Percentiles rank a stretch among this genome's conserved stretches.
These are phyloP conservation scores for Purpureocillium takamizusanense DNA, from an alignment of 2,329 filamentous ascomycete genomes.

Conservation along the genomic window DNA sequence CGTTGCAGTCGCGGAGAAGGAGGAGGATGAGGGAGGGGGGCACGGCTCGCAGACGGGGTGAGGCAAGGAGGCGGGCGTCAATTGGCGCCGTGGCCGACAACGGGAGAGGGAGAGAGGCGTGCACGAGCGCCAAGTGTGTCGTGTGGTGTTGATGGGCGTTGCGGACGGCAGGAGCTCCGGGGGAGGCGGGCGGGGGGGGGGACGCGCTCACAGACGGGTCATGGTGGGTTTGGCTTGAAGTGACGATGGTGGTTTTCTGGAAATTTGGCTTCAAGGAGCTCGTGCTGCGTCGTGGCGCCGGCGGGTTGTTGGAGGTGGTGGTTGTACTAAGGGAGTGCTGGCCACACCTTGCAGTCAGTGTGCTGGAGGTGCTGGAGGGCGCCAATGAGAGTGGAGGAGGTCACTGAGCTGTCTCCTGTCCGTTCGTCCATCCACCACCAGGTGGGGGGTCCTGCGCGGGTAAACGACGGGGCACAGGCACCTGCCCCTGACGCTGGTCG, in stretches of 20 bases:
- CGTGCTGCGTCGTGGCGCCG: background rate
- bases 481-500: too few relatives aligned
- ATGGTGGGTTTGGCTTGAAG: background rate
- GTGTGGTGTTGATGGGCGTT: background rate
- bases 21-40: conserved; percentile 7
- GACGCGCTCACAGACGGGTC: background rate
- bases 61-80: conserved; percentile 13
- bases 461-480: too few relatives aligned
- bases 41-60: conserved; percentile 5
- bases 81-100: conserved; percentile 10
- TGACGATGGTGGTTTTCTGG: background rate
- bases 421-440: too few relatives aligned
- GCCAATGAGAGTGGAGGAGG: too few relatives aligned
- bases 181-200: background rate
- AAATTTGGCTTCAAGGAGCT: conserved; percentile 4
- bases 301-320: background rate
- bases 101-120: conserved; percentile 5
- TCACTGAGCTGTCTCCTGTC: too few relatives aligned
- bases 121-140: too few relatives aligned
- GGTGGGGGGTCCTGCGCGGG: too few relatives aligned
- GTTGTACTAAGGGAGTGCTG: background rate
- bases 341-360: too few relatives aligned
- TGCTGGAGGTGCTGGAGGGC: too few relatives aligned
- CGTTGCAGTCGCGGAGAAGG: conserved; percentile 3
- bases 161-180: conserved; percentile 1